phyloP scores from a whole-genome alignment of 257 asterid genomes.

The Solanum microdontum region DNA sequence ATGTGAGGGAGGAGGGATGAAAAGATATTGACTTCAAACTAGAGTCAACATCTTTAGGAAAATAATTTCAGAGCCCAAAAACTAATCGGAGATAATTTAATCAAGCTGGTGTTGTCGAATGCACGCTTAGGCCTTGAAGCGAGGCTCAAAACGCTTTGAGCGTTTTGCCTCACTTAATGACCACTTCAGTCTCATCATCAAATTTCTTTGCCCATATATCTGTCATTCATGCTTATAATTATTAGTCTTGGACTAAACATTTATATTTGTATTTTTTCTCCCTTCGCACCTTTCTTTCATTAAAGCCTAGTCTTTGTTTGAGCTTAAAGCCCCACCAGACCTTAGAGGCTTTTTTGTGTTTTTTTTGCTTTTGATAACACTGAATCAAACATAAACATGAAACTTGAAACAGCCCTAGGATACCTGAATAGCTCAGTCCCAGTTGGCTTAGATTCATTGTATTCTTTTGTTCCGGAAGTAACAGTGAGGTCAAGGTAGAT shows the following conservation, averaged over 20 bases:
- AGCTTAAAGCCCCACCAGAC: not conserved
- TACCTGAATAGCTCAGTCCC: conserved; percentile 95
- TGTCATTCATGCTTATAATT: not conserved
- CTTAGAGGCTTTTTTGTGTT: not conserved
- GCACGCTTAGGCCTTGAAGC: not conserved
- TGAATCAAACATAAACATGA: not conserved
- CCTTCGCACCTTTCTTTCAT: not conserved
- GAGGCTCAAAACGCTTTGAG: not conserved
- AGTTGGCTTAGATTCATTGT: conserved; percentile 62
- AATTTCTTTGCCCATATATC: not conserved
- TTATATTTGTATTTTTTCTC: not conserved
- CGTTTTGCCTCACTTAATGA: not conserved
- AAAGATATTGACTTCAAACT: not conserved
- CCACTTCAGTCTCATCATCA: not conserved
- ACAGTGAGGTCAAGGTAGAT: conserved; percentile 85
- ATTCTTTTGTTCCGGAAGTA: conserved; percentile 76
- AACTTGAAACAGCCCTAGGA: not conserved
- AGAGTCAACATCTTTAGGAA: not conserved
- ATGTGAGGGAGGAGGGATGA: not conserved
- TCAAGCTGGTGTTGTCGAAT: not conserved
- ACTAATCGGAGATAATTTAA: not conserved
- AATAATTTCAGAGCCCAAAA: not conserved
- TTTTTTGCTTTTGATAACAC: not conserved
- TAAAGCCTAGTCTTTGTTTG: not conserved
- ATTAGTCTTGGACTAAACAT: not conserved